A percentile compares a stretch with the other conserved stretches of the same genome.
Evolutionary conservation across 2,329 filamentous ascomycete species (phyloP).

Genomic region (Apiospora phragmitis): DNA sequence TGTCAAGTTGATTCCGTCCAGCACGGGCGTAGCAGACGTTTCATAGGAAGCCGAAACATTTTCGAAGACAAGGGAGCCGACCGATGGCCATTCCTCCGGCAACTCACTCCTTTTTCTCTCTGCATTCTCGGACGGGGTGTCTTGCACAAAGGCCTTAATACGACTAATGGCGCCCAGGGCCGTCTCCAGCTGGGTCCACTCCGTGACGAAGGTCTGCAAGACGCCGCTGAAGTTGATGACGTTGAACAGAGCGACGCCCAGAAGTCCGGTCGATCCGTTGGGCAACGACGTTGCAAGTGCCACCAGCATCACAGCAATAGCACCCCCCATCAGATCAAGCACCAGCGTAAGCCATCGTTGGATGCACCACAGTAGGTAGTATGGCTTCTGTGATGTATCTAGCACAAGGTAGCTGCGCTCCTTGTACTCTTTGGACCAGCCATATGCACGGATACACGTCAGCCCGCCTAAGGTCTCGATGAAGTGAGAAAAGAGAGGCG

Average conservation of each 20-base stretch:
- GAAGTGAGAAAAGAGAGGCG: constrained; percentile 9
- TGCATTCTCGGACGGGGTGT: neutral
- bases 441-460: constrained; percentile 10
- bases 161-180: constrained; percentile 8
- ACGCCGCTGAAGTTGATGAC: neutral
- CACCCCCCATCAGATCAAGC: neutral
- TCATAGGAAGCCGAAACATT: constrained; percentile 1
- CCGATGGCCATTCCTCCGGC: neutral
- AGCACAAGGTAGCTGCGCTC: neutral
- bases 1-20: constrained; percentile 6
- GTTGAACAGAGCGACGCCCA: constrained; percentile 8
- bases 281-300: too few species aligned
- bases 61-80: constrained; percentile 7
- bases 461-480: constrained; percentile 3
- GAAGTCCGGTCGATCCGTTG: too few species aligned
- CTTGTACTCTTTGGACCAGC: neutral
- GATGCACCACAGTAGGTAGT: constrained; percentile 11
- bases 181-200: constrained; percentile 12
- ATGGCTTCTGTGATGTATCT: constrained; percentile 10
- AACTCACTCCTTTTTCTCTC: too few species aligned
- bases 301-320: too few species aligned
- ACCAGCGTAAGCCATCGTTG: constrained; percentile 11
- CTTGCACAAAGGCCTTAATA: neutral
- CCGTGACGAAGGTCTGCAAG: constrained; percentile 2
- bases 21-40: too few species aligned